phyloP scores from a whole-genome alignment of 768 basidiomycete genomes.

The Suillus cothurnatus region DNA sequence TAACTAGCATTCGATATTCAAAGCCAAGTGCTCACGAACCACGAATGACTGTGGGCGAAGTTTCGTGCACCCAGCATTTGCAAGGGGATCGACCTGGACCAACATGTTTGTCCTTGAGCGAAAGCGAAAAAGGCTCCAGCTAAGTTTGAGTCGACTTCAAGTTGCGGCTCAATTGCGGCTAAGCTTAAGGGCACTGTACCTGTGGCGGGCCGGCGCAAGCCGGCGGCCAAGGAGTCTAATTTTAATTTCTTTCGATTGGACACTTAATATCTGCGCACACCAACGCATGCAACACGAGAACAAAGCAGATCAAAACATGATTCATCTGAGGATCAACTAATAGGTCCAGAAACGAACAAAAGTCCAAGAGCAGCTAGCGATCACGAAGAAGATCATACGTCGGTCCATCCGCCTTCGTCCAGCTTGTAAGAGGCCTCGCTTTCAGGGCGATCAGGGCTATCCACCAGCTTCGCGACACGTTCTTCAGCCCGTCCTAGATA shows the following conservation, averaged over 20 bases:
- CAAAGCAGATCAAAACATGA: background rate
- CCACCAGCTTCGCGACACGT: slow-evolving; percentile 87
- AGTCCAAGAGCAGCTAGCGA: background rate
- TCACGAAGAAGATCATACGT: slow-evolving; percentile 70
- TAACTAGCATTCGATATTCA: background rate
- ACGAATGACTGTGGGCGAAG: background rate
- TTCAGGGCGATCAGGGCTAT: slow-evolving; percentile 87
- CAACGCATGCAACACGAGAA: slow-evolving; percentile 5
- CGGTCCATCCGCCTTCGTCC: slow-evolving; percentile 89
- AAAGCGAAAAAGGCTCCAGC: background rate
- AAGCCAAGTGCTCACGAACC: background rate
- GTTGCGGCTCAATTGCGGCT: background rate
- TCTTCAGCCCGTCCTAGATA: slow-evolving; percentile 80
- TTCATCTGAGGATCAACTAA: slow-evolving; percentile 2
- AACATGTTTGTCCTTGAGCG: background rate
- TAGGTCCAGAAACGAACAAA: background rate
- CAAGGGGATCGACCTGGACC: background rate
- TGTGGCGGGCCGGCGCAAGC: background rate
- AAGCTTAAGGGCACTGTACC: too few relatives aligned
- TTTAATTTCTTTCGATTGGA: background rate
- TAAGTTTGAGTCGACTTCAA: too few relatives aligned
- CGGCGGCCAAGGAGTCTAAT: background rate
- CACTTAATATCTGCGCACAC: background rate
- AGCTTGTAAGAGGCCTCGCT: slow-evolving; percentile 91
- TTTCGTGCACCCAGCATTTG: background rate